phyloP scores from a whole-genome alignment of 768 basidiomycete genomes.

The Rubroboletus pulcherrimus region DNA sequence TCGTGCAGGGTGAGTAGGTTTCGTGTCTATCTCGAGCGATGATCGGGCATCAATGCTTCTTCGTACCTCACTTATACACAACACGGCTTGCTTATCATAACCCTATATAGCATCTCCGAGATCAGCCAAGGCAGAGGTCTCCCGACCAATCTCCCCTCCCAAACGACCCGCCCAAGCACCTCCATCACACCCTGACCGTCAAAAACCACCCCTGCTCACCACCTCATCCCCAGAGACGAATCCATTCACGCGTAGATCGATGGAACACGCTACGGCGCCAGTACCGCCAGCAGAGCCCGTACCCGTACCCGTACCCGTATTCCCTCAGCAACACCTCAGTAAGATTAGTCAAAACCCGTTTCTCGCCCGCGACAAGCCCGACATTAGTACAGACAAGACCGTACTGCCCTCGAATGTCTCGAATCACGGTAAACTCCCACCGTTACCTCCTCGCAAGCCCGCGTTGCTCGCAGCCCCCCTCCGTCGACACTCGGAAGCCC shows the following conservation, averaged over 20 bases:
- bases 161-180: constrained; percentile 24
- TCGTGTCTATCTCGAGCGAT: neutral
- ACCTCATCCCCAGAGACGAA: constrained; percentile 27
- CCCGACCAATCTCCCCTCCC: constrained; percentile 18
- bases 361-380: constrained; percentile 23
- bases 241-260: constrained; percentile 25
- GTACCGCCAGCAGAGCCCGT: constrained; percentile 8
- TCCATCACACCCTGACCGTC: constrained; percentile 27
- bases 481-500: constrained; percentile 22
- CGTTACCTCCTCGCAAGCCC: constrained; percentile 38
- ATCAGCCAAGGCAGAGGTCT: constrained; percentile 5
- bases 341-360: constrained; percentile 33
- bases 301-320: neutral
- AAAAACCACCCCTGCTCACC: constrained; percentile 20
- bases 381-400: constrained; percentile 9
- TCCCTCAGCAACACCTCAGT: constrained; percentile 12
- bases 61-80: neutral
- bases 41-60: neutral
- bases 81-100: constrained; percentile 7
- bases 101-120: constrained; percentile 17
- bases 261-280: constrained; percentile 7
- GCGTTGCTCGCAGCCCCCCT: constrained; percentile 10
- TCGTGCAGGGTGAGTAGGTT: constrained; percentile 61
- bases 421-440: constrained; percentile 25
- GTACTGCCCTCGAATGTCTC: neutral